These are phyloP conservation scores for Stephania cephalantha DNA, from an alignment of 164 flowering plant genomes.

Conservation along the genomic window DNA sequence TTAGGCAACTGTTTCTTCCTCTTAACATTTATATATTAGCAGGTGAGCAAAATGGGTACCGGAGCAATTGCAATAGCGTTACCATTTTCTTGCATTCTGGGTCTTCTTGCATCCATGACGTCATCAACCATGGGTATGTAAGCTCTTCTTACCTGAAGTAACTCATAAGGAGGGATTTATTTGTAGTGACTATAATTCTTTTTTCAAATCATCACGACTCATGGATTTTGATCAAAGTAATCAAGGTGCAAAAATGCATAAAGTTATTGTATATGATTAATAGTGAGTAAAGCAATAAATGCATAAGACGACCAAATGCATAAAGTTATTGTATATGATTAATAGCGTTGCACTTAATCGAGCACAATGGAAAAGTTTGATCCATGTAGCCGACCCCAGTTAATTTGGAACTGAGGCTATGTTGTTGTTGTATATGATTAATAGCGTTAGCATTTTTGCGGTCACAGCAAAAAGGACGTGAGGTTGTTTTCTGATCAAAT, in stretches of 20 bases:
- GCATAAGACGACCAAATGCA: no score
- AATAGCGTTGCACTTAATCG: no score
- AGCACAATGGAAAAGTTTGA: no score
- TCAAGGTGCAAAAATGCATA: no score
- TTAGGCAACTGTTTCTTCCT: background rate
- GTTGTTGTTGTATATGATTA: no score
- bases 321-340: no score
- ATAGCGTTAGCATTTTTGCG: no score
- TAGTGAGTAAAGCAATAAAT: no score
- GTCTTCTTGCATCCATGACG: constrained; percentile 88
- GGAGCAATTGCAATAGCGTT: constrained; percentile 82
- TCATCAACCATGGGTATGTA: constrained; percentile 88
- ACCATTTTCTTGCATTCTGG: constrained; percentile 86
- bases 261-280: no score
- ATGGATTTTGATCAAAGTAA: background rate
- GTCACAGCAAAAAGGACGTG: no score
- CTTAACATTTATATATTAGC: constrained; percentile 12
- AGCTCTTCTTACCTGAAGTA: background rate
- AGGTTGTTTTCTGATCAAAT: background rate
- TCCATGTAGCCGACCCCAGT: no score
- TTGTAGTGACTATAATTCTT: background rate
- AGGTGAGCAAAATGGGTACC: constrained; percentile 72
- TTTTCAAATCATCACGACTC: background rate
- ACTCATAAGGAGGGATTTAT: background rate
- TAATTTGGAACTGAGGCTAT: no score